A percentile compares a stretch with the other conserved stretches of the same genome.
phyloP scores from a whole-genome alignment of 495 filamentous ascomycete genomes.

The Aspergillus homomorphus region DNA sequence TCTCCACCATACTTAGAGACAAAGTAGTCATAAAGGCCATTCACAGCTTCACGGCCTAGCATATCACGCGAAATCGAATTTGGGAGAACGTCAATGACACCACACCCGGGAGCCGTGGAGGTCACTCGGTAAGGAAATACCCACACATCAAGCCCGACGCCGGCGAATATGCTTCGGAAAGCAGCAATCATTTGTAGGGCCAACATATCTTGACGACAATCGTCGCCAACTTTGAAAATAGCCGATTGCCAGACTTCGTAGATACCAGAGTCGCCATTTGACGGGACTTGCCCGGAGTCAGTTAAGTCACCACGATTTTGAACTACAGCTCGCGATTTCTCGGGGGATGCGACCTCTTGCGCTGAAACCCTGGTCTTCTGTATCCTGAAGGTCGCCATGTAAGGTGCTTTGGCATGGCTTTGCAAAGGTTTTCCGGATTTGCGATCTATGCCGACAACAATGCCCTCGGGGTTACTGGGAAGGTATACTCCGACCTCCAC shows the following conservation, averaged over 20 bases:
- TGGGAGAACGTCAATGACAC: constrained; percentile 95
- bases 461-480: constrained; percentile 93
- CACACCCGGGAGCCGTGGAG: constrained; percentile 96
- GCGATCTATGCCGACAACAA: constrained; percentile 95
- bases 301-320: constrained; percentile 51
- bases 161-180: constrained; percentile 94
- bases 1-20: constrained; percentile 95
- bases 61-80: constrained; percentile 98
- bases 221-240: constrained; percentile 99
- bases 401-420: constrained; percentile 96
- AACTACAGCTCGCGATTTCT: constrained; percentile 23
- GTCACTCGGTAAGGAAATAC: constrained; percentile 97
- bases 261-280: constrained; percentile 44
- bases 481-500: constrained; percentile 97
- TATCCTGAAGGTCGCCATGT: constrained; percentile 97
- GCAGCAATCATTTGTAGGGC: constrained; percentile 97
- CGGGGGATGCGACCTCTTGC: constrained; percentile 20
- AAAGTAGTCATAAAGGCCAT: constrained; percentile 97
- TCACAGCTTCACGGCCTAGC: constrained; percentile 96
- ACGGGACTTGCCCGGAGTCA: constrained; percentile 40
- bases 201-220: constrained; percentile 95
- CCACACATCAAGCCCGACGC: constrained; percentile 89
- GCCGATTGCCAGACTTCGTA: constrained; percentile 97
- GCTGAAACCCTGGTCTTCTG: constrained; percentile 63
- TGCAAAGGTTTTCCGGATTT: constrained; percentile 97